Evolutionary conservation across 2,329 filamentous ascomycete species (phyloP), one percentile per base, ranked within the genome.

Genomic region (Ambrosiella xylebori): DNA sequence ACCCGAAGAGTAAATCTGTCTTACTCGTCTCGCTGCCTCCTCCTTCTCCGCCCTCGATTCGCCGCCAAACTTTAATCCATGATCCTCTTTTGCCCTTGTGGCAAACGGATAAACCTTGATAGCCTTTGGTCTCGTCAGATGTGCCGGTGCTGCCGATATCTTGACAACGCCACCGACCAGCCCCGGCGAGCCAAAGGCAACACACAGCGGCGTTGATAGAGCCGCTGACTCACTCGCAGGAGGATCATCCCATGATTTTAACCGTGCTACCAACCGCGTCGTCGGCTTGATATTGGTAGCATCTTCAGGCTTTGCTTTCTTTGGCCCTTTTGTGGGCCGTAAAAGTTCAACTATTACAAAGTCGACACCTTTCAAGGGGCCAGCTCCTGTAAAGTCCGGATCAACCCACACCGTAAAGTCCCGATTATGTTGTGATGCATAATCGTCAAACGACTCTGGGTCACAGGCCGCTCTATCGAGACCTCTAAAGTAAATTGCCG

Each of bases 331-430:
- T 12, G 84, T 81, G 40, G 91, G 89, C 64, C 84, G 86, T 56
- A 97, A 78, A n/a, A 96, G 73, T n/a, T 86, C 84, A n/a, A 96
- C 84, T 12, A 78, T 76, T 1, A 85, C 89, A 74, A 83, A 95
- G 54, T 79, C 85, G 9, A 86, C 76, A 0, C 88, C 88, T 63
- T 84, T 80, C 51, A 96, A 77, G 9, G 84, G 80, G 64, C 84
- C 86, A 5, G 80, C 80, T 12, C 80, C 73, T 19, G 94, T 74
- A 35, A 88, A 70, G 60, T 95, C 88, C 38, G 82, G 78, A 66
- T 95, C 89, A 6, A 96, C 75, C 88, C 91, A 97, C 27, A 96
- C 76, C 61, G 79, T 84, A 52, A 96, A 74, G 9, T 79, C 76
- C 17, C 76, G 71, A 17, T 74, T 73, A 15, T 54, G 45, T 12